Conservation (phyloP, 352 stramenopile species). For the Globisporangium irregulare region DNA sequence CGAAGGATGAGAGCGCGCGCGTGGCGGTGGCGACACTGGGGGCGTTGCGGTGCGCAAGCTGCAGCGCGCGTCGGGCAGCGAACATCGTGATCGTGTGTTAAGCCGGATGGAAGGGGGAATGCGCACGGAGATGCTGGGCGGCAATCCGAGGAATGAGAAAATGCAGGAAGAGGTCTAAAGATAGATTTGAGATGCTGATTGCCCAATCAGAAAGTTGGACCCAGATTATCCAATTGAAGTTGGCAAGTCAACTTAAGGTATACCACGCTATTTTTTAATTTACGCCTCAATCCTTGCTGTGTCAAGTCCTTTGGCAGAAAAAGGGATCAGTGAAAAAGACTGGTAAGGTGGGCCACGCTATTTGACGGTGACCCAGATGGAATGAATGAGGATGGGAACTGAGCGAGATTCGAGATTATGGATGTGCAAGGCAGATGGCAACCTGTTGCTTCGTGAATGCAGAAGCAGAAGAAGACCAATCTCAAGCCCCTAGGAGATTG, state of each 20-base stretch:
- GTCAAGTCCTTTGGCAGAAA: neutral
- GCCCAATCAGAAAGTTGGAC: constrained; percentile 2
- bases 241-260: neutral
- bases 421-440: neutral
- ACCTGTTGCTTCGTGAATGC: neutral
- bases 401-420: neutral
- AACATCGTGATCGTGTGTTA: constrained; percentile 2
- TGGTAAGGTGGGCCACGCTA: neutral
- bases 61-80: constrained; percentile 7
- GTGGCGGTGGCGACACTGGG: neutral
- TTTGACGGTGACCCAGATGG: neutral
- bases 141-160: neutral
- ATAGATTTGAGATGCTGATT: constrained; percentile 2
- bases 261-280: neutral
- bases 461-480: neutral
- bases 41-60: neutral
- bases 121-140: neutral
- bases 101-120: neutral
- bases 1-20: constrained; percentile 20
- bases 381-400: neutral
- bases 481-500: neutral
- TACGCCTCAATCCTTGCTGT: too few relatives aligned
- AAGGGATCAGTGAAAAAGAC: neutral
- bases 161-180: neutral
- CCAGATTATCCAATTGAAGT: neutral